phyloP scores from a whole-genome alignment of 1,139 yeast species.

The Torulaspora globosa region DNA sequence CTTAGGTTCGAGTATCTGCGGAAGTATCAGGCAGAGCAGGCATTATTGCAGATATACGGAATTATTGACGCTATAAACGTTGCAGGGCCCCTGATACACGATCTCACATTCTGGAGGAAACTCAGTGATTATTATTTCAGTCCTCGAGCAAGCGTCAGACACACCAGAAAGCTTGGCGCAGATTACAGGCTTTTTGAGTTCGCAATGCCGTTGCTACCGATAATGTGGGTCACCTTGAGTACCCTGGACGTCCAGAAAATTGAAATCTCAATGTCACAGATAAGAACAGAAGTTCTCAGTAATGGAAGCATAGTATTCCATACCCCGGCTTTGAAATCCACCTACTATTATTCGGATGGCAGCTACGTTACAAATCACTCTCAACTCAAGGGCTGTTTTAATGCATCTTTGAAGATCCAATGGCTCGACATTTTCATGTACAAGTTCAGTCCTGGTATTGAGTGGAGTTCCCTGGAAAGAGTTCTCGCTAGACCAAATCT shows the following conservation, averaged over 20 bases:
- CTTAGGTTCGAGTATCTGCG: constrained; percentile 15
- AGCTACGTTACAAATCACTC: constrained; percentile 62
- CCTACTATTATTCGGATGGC: constrained; percentile 63
- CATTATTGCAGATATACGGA: constrained; percentile 27
- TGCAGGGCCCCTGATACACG: constrained; percentile 35
- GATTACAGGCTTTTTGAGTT: constrained; percentile 60
- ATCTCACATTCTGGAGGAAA: constrained; percentile 46
- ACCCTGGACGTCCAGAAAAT: constrained; percentile 54
- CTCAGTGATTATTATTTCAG: constrained; percentile 48
- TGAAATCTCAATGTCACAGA: constrained; percentile 57
- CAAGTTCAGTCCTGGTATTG: constrained; percentile 45
- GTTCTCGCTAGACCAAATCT: constrained; percentile 17
- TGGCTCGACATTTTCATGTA: constrained; percentile 61
- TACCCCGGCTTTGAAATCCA: constrained; percentile 52
- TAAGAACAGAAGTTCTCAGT: constrained; percentile 62
- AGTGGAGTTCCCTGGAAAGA: constrained; percentile 41
- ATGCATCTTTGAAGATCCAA: constrained; percentile 60
- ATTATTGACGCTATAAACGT: constrained; percentile 26
- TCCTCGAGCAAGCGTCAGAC: constrained; percentile 45
- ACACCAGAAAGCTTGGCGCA: constrained; percentile 43
- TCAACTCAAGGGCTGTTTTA: constrained; percentile 55
- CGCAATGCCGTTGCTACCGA: constrained; percentile 60
- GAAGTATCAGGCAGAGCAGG: constrained; percentile 30
- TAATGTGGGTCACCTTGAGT: constrained; percentile 54
- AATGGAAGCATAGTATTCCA: constrained; percentile 63